These are phyloP conservation scores for Harrya chromipes DNA, from an alignment of 768 basidiomycete genomes.

Conservation along the genomic window DNA sequence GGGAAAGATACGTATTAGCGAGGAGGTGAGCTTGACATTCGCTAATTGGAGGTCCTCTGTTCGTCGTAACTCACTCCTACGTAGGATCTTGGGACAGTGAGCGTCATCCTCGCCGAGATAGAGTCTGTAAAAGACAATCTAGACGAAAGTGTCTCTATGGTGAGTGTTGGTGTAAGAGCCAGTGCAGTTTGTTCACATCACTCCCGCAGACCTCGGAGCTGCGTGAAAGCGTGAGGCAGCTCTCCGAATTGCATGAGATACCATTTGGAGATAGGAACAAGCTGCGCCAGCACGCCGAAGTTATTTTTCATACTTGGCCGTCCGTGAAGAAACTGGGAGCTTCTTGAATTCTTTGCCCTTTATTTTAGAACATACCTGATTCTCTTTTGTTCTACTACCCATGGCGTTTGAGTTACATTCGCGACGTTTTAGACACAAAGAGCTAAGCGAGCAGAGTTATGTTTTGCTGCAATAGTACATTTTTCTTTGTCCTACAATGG, in stretches of 20 bases:
- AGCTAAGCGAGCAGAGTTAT: neutral
- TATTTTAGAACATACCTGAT: conserved; percentile 7
- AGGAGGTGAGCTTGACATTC: conserved; percentile 14
- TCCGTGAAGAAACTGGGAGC: neutral
- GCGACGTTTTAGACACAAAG: neutral
- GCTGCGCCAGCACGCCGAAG: conserved; percentile 22
- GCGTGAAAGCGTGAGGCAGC: conserved; percentile 19
- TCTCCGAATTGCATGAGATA: conserved; percentile 27
- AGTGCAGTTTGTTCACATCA: neutral
- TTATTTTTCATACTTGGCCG: conserved; percentile 15
- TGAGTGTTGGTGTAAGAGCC: conserved; percentile 9
- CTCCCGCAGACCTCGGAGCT: conserved; percentile 18
- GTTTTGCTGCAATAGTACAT: conserved; percentile 4
- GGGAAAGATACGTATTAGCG: conserved; percentile 21
- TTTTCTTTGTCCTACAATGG: neutral
- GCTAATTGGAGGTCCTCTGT: neutral
- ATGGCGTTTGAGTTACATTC: neutral
- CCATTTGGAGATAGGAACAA: conserved; percentile 30
- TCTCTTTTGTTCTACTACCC: neutral
- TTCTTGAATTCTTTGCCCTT: neutral
- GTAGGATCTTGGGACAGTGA: conserved; percentile 27
- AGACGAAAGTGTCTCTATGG: conserved; percentile 6
- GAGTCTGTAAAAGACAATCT: conserved; percentile 23
- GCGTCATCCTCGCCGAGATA: conserved; percentile 29
- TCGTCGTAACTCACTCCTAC: neutral